Evolutionary conservation across 106 monocot species (phyloP).

Genomic region (Hemerocallis citrina): DNA sequence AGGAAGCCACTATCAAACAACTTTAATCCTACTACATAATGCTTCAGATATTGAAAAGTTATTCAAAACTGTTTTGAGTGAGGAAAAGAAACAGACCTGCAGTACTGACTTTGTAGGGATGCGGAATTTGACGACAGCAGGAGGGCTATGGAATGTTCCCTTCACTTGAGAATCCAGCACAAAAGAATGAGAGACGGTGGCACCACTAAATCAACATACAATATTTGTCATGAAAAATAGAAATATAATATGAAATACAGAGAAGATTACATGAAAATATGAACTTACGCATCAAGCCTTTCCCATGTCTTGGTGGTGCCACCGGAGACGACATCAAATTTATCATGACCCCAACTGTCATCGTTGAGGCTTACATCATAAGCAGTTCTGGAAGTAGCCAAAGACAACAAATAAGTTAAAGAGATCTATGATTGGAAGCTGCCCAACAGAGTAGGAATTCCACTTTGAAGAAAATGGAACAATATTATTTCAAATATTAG

Average conservation of each 20-base stretch:
- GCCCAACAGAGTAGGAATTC: too few species aligned
- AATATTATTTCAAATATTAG: too few species aligned
- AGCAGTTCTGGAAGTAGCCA: constrained; percentile 52
- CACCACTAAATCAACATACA: constrained; percentile 41
- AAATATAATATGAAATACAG: background rate
- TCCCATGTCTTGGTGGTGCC: constrained; percentile 75
- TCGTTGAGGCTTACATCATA: constrained; percentile 95
- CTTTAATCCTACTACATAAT: background rate
- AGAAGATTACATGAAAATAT: background rate
- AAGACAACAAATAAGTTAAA: background rate
- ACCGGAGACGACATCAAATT: constrained; percentile 68
- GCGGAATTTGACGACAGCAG: constrained; percentile 84
- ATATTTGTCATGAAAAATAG: background rate
- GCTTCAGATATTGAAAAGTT: background rate
- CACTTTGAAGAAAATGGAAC: too few species aligned
- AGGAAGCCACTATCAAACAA: background rate
- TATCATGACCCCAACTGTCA: constrained; percentile 77
- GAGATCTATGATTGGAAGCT: too few species aligned
- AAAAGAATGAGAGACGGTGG: constrained; percentile 72
- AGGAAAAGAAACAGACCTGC: constrained; percentile 37
- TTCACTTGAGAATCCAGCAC: constrained; percentile 76
- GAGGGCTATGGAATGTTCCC: constrained; percentile 65
- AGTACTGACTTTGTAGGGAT: constrained; percentile 71
- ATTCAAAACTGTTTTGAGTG: background rate
- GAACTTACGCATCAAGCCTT: constrained; percentile 82